These are phyloP conservation scores for Cercospora berteroae DNA, from an alignment of 2,329 filamentous ascomycete genomes.

Conservation along the genomic window DNA sequence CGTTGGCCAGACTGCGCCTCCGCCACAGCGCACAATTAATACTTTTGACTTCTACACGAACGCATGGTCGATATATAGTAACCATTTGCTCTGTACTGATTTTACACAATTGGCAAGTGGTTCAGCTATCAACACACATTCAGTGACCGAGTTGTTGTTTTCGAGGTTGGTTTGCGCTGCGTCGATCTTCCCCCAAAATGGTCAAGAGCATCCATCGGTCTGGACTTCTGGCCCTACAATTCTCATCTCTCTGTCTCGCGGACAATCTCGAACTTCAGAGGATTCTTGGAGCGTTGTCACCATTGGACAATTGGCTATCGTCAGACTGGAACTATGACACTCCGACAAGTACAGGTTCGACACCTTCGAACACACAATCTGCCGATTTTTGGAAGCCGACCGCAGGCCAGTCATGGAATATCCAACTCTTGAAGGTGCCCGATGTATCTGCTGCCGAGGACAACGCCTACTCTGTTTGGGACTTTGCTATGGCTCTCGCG, in stretches of 20 bases:
- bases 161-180: background rate
- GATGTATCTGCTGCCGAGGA: constrained; percentile 2
- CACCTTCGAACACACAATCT: background rate
- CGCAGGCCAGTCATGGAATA: constrained; percentile 22
- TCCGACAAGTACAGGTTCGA: background rate
- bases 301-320: background rate
- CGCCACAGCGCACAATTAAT: background rate
- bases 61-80: background rate
- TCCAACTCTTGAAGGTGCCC: constrained; percentile 15
- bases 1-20: background rate
- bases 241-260: background rate
- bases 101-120: background rate
- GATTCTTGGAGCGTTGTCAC: constrained; percentile 3
- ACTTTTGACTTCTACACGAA: background rate
- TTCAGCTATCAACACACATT: background rate
- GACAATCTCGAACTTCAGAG: background rate
- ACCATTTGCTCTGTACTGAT: background rate
- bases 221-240: background rate
- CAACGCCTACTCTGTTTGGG: constrained; percentile 15
- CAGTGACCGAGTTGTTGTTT: background rate
- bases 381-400: constrained; percentile 10
- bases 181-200: background rate
- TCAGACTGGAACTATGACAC: background rate
- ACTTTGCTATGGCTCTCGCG: constrained; percentile 18
- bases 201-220: background rate